A percentile compares a stretch with the other conserved stretches of the same genome.
These are phyloP conservation scores for Melanomma pulvis-pyrius DNA, from an alignment of 495 filamentous ascomycete species.

Conservation along the genomic window DNA sequence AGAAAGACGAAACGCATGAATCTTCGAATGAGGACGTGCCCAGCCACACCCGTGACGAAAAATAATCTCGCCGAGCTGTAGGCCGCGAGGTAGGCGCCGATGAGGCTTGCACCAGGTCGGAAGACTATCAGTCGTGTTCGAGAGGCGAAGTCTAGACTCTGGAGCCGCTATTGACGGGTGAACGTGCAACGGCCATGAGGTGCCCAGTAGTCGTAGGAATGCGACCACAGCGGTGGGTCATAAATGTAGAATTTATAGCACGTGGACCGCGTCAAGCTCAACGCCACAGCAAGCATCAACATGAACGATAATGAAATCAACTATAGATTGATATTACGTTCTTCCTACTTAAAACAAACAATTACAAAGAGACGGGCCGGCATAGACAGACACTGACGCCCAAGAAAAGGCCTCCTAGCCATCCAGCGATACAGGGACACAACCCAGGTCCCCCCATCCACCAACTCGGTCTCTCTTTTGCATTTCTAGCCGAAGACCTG, in stretches of 20 bases:
- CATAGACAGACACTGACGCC: constrained; percentile 5
- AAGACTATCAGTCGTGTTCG: background rate
- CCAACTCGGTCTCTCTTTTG: constrained; percentile 2
- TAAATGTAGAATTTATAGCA: too few relatives aligned
- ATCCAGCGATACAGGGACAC: background rate
- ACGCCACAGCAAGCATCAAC: background rate
- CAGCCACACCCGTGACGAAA: background rate
- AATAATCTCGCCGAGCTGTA: background rate
- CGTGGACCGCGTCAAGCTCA: too few relatives aligned
- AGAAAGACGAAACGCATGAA: too few relatives aligned
- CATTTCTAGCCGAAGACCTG: constrained; percentile 6
- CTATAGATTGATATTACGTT: constrained; percentile 1
- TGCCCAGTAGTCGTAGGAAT: too few relatives aligned
- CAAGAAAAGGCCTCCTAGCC: constrained; percentile 7
- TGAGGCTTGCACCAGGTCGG: background rate
- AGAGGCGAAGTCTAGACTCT: background rate
- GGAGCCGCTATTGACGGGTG: background rate
- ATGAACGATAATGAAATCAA: background rate
- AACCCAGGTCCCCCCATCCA: background rate
- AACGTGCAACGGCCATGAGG: background rate
- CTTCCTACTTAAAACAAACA: constrained; percentile 10
- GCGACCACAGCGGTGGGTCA: too few relatives aligned
- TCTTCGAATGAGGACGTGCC: background rate
- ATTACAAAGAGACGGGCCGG: constrained; percentile 8
- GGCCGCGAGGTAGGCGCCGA: background rate